These are phyloP conservation scores for Epichloe gansuensis DNA, from an alignment of 2,329 filamentous ascomycete species.

Conservation along the genomic window DNA sequence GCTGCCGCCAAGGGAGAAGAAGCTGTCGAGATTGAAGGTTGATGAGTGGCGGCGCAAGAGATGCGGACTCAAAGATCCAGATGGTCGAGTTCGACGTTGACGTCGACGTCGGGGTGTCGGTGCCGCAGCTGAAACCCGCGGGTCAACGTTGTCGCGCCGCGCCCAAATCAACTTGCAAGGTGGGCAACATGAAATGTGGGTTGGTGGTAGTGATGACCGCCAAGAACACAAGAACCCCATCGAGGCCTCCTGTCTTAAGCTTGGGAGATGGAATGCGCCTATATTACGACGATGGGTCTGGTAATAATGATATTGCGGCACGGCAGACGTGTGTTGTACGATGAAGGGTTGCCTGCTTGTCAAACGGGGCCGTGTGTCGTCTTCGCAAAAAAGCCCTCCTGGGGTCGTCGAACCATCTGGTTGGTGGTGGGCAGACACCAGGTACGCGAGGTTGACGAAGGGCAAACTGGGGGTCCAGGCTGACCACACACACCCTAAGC, in stretches of 20 bases:
- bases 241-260: neutral
- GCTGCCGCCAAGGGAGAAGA: neutral
- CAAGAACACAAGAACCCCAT: neutral
- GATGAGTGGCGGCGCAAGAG: neutral
- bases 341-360: neutral
- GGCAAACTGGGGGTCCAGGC: no score
- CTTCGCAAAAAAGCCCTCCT: neutral
- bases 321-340: neutral
- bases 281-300: neutral
- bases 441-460: neutral
- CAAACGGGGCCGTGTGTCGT: neutral
- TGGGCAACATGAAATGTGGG: neutral
- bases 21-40: neutral
- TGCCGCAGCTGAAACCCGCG: conserved; percentile 8
- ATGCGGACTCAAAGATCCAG: neutral
- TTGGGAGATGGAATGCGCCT: neutral
- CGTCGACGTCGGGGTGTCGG: neutral
- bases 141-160: conserved; percentile 10
- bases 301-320: no score
- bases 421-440: neutral
- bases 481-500: no score
- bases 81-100: neutral
- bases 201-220: neutral
- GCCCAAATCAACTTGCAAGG: neutral
- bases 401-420: neutral